These are phyloP conservation scores for Priceomyces medius DNA, from an alignment of 805 yeast species.

Conservation along the genomic window DNA sequence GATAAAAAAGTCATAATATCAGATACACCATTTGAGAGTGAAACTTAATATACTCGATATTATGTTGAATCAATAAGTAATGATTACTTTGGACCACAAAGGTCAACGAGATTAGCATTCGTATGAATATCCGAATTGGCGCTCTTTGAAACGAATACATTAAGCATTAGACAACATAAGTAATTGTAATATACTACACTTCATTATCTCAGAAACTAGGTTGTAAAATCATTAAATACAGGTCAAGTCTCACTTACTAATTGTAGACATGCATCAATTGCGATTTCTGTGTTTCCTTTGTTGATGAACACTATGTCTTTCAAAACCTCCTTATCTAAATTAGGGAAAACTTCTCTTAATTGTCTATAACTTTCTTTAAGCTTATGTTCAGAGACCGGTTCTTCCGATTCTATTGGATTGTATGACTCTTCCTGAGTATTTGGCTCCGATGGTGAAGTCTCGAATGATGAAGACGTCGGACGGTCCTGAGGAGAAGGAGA, in stretches of 20 bases:
- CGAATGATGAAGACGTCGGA: conserved; percentile 6
- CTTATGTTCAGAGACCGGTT: conserved; percentile 8
- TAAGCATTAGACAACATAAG: too few relatives aligned
- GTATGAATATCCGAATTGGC: too few relatives aligned
- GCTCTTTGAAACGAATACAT: too few relatives aligned
- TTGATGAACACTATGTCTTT: conserved; percentile 69
- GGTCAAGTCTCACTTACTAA: conserved; percentile 21
- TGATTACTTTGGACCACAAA: too few relatives aligned
- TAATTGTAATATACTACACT: too few relatives aligned
- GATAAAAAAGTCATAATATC: conserved; percentile 40
- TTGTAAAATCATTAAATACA: too few relatives aligned
- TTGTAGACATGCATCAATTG: conserved; percentile 61
- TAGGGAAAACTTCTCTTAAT: conserved; percentile 72
- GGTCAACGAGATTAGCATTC: too few relatives aligned
- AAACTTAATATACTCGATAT: too few relatives aligned
- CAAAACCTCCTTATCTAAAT: conserved; percentile 63
- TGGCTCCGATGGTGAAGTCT: conserved; percentile 2
- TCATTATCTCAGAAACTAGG: too few relatives aligned
- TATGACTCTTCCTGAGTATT: conserved; percentile 1
- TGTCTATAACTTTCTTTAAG: conserved; percentile 37
- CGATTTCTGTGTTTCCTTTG: conserved; percentile 64
- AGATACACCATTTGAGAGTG: conserved; percentile 35
- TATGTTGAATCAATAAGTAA: too few relatives aligned
- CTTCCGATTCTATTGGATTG: conserved; percentile 2
- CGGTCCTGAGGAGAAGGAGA: conserved; percentile 39